Conservation (phyloP, 2,329 filamentous ascomycete species). For the Colletotrichum agaves region DNA sequence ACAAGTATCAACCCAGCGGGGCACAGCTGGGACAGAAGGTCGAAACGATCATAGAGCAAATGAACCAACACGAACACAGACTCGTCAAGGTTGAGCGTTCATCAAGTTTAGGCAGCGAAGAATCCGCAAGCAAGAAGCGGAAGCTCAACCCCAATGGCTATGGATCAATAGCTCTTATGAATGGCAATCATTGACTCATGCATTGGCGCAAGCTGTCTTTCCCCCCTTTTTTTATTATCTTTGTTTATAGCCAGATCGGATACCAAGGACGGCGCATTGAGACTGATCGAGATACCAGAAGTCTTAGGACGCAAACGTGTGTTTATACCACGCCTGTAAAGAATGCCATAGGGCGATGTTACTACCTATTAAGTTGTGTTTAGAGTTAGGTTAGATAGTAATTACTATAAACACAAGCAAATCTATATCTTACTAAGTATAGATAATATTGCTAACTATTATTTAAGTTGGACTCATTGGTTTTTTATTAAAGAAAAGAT, state of each 20-base stretch:
- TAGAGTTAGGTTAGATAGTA: background rate
- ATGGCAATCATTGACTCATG: conserved; percentile 23
- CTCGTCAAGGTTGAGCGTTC: conserved; percentile 6
- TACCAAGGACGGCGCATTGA: conserved; percentile 13
- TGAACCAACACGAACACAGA: conserved; percentile 15
- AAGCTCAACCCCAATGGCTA: background rate
- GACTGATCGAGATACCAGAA: conserved; percentile 21
- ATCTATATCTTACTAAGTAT: too few species aligned
- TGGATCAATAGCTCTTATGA: background rate
- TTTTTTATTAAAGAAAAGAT: too few species aligned
- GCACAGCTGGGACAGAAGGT: conserved; percentile 9
- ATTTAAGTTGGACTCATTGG: too few species aligned
- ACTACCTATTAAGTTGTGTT: background rate
- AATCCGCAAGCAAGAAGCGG: conserved; percentile 25
- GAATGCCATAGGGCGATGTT: background rate
- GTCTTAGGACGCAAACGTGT: background rate
- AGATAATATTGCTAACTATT: too few species aligned
- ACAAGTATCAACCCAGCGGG: conserved; percentile 31
- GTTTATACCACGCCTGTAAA: background rate
- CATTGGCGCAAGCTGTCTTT: background rate
- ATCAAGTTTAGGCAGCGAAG: background rate
- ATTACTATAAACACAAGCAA: background rate
- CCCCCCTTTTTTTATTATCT: too few species aligned
- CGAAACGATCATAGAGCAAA: conserved; percentile 23
- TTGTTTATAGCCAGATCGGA: background rate